Base-by-base conservation (phyloP, 2,329 filamentous ascomycete species). In the Cercospora nicotianae region DNA sequence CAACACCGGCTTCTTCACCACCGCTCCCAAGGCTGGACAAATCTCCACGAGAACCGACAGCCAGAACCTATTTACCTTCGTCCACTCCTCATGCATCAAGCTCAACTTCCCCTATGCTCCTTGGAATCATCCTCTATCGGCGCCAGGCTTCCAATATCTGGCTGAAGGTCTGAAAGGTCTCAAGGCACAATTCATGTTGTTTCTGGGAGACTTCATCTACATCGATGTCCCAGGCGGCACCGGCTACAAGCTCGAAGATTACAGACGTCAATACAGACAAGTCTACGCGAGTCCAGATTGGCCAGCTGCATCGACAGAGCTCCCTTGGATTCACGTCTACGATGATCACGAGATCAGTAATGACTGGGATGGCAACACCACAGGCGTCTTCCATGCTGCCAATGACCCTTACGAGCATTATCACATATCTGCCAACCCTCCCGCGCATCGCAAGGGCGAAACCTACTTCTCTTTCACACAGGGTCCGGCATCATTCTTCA, bases 341-440 rank as follows among this genome's bases (percentile, higher is more conserved):
- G 95, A 99, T 76, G 95, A 99, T 77, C 95, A 99, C 75, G 95
- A 99, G 77, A 97, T 99, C 69, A 87, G 87, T 5, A 98, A 99
- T 74, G 95, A 98, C 80, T 98, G 94, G 93, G 89, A 90, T 68
- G 84, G 86, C 18, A 95, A 94, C 77, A 90, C 87, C 13, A 93
- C 92, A 0, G 91, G 92, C 5, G 87, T 96, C 0, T 97, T 94
- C 77, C 80, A 85, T 2, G 87, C 90, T 0, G 94, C 94, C 4
- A 87, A 91, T 55, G 93, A 96, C 68, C 92, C 94, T 0, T 99
- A 91, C 83, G 83, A 89, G 59, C 87, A 93, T 76, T 99, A 99
- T 77, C 94, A 99, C 70, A 90, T 89, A 36, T 86, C 89, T 3
- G 88, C 88, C 2, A 99, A 99, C 79, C 95, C 95, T 2, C 94